phyloP scores from a whole-genome alignment of 2,329 filamentous ascomycete species.

The Penicillium rolfsii region DNA sequence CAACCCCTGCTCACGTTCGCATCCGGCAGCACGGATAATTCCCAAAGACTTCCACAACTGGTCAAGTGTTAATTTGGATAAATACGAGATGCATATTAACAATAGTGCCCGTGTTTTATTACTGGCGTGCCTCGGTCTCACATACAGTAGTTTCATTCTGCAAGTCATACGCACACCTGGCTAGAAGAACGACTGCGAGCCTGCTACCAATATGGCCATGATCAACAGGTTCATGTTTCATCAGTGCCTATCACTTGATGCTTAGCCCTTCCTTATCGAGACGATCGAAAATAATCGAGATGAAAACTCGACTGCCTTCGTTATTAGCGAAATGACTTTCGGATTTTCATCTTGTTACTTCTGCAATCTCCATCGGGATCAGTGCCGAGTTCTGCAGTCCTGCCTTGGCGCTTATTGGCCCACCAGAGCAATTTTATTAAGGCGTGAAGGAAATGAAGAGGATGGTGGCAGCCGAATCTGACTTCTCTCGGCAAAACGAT shows the following conservation, averaged over 20 bases:
- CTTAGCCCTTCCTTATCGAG: background rate
- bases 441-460: background rate
- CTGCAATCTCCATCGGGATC: background rate
- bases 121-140: background rate
- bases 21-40: background rate
- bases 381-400: background rate
- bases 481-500: background rate
- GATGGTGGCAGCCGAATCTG: background rate
- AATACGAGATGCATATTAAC: background rate
- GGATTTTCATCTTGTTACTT: background rate
- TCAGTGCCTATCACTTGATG: background rate
- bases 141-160: background rate
- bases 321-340: background rate
- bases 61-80: background rate
- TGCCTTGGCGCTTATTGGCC: background rate
- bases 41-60: background rate
- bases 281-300: background rate
- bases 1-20: background rate
- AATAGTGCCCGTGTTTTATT: background rate
- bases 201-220: background rate
- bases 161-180: background rate
- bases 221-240: conserved; percentile 1
- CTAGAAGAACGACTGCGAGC: background rate
- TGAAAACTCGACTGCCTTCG: background rate
- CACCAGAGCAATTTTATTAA: background rate